Base-by-base conservation (phyloP, 345 rosid genomes). In the Limnanthes douglasii region DNA sequence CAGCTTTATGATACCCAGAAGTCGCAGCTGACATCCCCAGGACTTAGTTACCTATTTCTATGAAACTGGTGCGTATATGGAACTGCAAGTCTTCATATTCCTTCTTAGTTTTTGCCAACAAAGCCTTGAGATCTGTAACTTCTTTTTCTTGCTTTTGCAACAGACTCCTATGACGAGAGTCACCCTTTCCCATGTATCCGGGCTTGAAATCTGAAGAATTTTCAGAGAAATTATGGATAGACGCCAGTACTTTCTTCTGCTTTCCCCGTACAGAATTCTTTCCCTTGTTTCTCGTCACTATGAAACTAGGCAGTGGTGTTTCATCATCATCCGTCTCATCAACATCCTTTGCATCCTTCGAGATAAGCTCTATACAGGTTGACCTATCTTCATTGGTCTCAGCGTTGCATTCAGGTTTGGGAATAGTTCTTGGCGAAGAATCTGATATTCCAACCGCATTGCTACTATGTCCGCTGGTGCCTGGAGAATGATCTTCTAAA, bases 11-110 rank as follows among this genome's bases (percentile, higher is more conserved):
- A 60, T 84, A 84, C 21, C 95, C 88, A 51, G 56, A 69, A 44
- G 98, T 85, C 45, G 82, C 86, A 33, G 62, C 46, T 41, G 96
- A 75, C 92, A 90, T 80, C 57, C 80, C 85, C 45, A 74, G 72
- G 22, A 84, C 73, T 53, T 64, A 79, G 50, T 36, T 49, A 43
- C 75, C 78, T 14, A 79, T 61, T 45, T 68, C 66, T 63, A 46
- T 61, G 48, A 84, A 50, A 59, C 80, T 94, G 46, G 54, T 66
- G 39, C 66, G 80, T 41, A 74, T 39, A 37, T 72, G 81, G 39
- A 42, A 46, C 40, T 77, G 80, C 41, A 84, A 54, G 43, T 63
- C 65, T 62, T 52, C 58, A 42, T 84, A 77, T 49, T 80, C 95
- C 24, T 35, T 70, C 56, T 67, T 90, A 6, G 82, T 69, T 30